Evolutionary conservation across 306 rosid species (phyloP).

Genomic region (peach (Prunus persica)): Prunus_persica_NCBIv2 NC_034014.1:19101501-19102000

Average conservation of each 20-base stretch:
- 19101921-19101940: background rate
- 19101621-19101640: no score
- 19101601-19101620: no score
- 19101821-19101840: background rate
- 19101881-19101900: background rate
- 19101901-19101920: conserved; percentile 1
- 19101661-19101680: conserved; percentile 4
- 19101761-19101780: background rate
- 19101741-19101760: background rate
- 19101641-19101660: background rate
- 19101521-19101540: no score
- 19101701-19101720: background rate
- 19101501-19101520: no score
- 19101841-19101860: background rate
- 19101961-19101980: background rate
- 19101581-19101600: no score
- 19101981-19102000: background rate
- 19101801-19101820: no score
- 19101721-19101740: background rate
- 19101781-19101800: no score
- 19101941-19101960: background rate
- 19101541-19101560: no score
- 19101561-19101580: no score
- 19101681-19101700: conserved; percentile 4
- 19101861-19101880: background rate